Evolutionary conservation across 257 asterid species (phyloP).

Genomic region (Parsonsia alboflavescens): DNA sequence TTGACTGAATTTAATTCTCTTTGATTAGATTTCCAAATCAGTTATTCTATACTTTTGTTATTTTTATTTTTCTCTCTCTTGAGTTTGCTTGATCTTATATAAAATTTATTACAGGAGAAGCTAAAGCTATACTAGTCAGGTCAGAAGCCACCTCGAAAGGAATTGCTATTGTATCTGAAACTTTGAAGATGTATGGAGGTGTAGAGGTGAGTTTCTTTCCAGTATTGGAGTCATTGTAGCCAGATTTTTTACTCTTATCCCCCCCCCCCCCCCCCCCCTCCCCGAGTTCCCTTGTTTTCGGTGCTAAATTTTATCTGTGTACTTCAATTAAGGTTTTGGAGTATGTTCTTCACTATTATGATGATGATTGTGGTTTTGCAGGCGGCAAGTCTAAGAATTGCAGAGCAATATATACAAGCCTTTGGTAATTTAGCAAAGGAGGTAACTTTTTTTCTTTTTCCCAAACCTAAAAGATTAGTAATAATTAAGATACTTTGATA

Average conservation of each 20-base stretch:
- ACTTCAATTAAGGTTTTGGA: not conserved
- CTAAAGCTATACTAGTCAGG: constrained; percentile 82
- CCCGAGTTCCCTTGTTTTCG: not conserved
- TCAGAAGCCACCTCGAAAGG: constrained; percentile 86
- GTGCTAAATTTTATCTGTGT: not conserved
- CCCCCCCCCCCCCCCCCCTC: too few relatives aligned
- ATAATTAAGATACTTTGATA: not conserved
- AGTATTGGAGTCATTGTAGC: too few relatives aligned
- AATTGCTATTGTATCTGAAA: constrained; percentile 56
- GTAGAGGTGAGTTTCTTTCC: constrained; percentile 54
- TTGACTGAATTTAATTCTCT: not conserved
- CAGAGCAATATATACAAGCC: constrained; percentile 87
- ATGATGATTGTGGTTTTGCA: constrained; percentile 26
- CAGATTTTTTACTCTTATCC: too few relatives aligned
- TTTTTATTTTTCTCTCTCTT: not conserved
- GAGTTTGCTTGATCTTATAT: not conserved
- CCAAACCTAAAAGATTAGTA: not conserved
- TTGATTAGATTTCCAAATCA: not conserved
- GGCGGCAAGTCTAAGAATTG: constrained; percentile 91
- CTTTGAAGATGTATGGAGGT: constrained; percentile 63
- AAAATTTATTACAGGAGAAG: constrained; percentile 57
- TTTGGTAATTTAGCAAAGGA: constrained; percentile 71
- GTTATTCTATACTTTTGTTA: constrained; percentile 10
- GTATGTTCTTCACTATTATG: not conserved
- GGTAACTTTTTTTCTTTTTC: constrained; percentile 33